Evolutionary conservation across 2,329 filamentous ascomycete genomes (phyloP).

Genomic region (Sclerotinia glacialis): DNA sequence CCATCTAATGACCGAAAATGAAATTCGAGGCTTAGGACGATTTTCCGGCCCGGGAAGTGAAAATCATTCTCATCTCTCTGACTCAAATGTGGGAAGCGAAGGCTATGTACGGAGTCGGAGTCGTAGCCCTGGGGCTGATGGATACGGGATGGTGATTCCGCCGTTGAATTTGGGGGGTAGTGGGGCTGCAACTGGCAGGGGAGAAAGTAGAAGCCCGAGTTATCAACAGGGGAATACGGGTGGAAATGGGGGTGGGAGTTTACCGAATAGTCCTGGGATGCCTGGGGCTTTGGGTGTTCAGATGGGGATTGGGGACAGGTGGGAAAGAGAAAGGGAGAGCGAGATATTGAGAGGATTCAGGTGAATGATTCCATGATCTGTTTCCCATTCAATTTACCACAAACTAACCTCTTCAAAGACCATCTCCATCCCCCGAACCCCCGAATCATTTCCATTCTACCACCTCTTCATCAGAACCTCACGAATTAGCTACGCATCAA

Average conservation of each 20-base stretch:
- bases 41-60: not conserved
- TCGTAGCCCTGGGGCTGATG: conserved; percentile 1
- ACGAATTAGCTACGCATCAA: conserved; percentile 4
- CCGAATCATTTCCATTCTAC: not conserved
- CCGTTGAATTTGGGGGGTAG: not conserved
- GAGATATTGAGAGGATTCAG: not conserved
- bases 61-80: not conserved
- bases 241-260: not conserved
- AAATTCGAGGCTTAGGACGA: not conserved
- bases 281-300: not conserved
- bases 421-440: not conserved
- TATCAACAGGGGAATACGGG: not conserved
- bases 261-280: not conserved
- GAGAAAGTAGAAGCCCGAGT: not conserved
- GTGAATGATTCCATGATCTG: not conserved
- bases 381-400: not conserved
- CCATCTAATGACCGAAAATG: conserved; percentile 4
- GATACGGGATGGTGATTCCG: not conserved
- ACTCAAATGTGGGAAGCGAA: not conserved
- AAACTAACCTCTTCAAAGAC: not conserved
- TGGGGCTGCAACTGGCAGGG: not conserved
- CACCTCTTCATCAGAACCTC: not conserved
- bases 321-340: not conserved
- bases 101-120: not conserved
- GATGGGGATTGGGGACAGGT: not conserved